Conservation (phyloP, 495 filamentous ascomycete species). For the Xylaria nigripes region DNA sequence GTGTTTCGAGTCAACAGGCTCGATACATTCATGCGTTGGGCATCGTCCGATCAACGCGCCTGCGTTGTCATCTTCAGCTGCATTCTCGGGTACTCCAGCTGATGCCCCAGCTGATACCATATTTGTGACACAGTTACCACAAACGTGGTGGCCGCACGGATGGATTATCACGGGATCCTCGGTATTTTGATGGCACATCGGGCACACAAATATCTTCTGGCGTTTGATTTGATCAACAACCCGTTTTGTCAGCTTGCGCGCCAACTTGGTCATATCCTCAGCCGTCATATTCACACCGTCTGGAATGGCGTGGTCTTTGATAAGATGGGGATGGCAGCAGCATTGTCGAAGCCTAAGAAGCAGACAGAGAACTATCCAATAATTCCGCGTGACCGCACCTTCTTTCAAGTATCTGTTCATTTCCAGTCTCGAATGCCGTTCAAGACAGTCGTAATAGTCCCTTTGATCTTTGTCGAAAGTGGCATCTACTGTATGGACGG, state of each 20-base stretch:
- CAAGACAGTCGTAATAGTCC: conserved; percentile 64
- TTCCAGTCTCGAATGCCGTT: conserved; percentile 53
- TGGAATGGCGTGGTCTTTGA: conserved; percentile 61
- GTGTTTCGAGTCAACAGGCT: conserved; percentile 52
- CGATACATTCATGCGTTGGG: conserved; percentile 57
- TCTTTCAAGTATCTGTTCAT: conserved; percentile 73
- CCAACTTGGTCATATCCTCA: conserved; percentile 56
- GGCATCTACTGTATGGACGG: conserved; percentile 55
- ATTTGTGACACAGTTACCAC: conserved; percentile 67
- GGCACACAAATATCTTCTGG: conserved; percentile 54
- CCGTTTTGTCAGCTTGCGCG: conserved; percentile 49
- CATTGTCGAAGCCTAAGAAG: conserved; percentile 86
- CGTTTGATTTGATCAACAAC: conserved; percentile 64
- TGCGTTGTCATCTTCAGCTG: conserved; percentile 34
- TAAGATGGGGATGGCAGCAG: conserved; percentile 89
- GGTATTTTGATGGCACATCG: conserved; percentile 71
- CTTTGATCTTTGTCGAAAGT: conserved; percentile 68
- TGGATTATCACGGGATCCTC: conserved; percentile 71
- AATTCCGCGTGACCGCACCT: conserved; percentile 67
- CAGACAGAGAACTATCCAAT: conserved; percentile 76
- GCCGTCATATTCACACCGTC: conserved; percentile 35
- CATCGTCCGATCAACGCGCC: conserved; percentile 37
- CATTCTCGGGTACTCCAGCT: conserved; percentile 51
- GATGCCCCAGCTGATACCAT: conserved; percentile 58
- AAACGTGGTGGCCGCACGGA: conserved; percentile 80